These are phyloP conservation scores for Lactifluus echinatus DNA, from an alignment of 768 basidiomycete genomes.

Conservation along the genomic window DNA sequence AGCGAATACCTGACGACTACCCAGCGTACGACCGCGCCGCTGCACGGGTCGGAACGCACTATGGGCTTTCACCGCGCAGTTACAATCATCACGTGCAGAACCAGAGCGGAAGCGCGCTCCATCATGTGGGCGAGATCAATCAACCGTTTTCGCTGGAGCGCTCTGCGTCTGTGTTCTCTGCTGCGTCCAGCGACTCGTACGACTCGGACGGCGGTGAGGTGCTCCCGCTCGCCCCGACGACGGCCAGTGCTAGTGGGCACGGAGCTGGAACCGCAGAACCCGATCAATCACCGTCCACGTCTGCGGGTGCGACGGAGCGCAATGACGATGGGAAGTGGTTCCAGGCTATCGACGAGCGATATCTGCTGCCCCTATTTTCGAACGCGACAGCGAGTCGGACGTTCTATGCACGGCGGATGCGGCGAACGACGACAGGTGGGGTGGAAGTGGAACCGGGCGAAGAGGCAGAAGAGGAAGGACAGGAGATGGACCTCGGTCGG, in stretches of 20 bases:
- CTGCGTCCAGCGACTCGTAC: conserved; percentile 65
- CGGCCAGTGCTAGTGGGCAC: conserved; percentile 11
- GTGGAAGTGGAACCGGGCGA: conserved; percentile 1
- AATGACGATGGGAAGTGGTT: conserved; percentile 89
- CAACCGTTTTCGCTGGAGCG: conserved; percentile 12
- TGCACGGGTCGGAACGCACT: conserved; percentile 49
- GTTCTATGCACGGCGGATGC: conserved; percentile 70
- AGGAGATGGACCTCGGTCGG: conserved; percentile 28
- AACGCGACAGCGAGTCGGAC: conserved; percentile 84
- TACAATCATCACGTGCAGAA: conserved; percentile 56
- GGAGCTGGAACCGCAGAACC: neutral
- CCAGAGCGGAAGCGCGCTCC: neutral
- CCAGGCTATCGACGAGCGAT: conserved; percentile 90
- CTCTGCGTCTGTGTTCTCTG: conserved; percentile 45
- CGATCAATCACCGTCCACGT: neutral
- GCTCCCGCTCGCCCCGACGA: conserved; percentile 60
- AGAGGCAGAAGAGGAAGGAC: conserved; percentile 22
- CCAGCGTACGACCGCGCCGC: conserved; percentile 28
- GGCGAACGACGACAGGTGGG: conserved; percentile 35
- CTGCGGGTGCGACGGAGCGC: conserved; percentile 16
- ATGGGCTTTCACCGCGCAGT: conserved; percentile 29
- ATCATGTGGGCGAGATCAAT: neutral
- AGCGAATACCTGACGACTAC: conserved; percentile 20
- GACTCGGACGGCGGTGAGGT: conserved; percentile 73
- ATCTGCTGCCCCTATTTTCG: conserved; percentile 85